Conservation (phyloP, 2,329 filamentous ascomycete species). For the Teratosphaeria gauchensis region DNA sequence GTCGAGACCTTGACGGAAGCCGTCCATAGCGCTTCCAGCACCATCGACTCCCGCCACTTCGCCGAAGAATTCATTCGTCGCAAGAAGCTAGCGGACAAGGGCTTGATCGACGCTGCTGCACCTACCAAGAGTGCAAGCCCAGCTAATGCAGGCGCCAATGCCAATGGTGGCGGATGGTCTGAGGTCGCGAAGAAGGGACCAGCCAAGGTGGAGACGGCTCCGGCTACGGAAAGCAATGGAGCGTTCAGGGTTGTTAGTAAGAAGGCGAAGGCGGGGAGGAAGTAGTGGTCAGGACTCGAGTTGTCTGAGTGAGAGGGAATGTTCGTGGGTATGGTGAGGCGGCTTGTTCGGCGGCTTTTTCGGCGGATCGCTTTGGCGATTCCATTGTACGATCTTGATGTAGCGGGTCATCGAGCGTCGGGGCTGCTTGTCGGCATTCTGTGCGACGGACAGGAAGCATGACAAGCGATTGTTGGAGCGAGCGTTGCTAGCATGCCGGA, state of each 20-base stretch:
- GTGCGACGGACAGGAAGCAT: background rate
- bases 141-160: conserved; percentile 30
- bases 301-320: background rate
- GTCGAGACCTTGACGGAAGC: conserved; percentile 77
- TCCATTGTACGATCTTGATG: background rate
- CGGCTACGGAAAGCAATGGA: conserved; percentile 40
- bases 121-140: conserved; percentile 45
- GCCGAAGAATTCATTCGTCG: conserved; percentile 90
- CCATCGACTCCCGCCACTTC: conserved; percentile 87
- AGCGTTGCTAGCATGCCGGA: background rate
- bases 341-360: background rate
- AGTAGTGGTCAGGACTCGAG: background rate
- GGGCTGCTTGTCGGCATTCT: background rate
- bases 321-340: background rate
- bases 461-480: background rate
- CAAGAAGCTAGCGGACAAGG: conserved; percentile 87
- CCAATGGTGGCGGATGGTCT: conserved; percentile 65
- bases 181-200: conserved; percentile 93
- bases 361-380: background rate
- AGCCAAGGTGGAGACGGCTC: conserved; percentile 21
- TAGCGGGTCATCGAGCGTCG: background rate
- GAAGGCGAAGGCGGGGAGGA: conserved; percentile 58
- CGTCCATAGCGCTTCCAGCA: conserved; percentile 76
- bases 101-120: conserved; percentile 59
- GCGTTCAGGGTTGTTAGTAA: conserved; percentile 84